Evolutionary conservation across 495 filamentous ascomycete species (phyloP).

Genomic region (Neurospora sp.): DNA sequence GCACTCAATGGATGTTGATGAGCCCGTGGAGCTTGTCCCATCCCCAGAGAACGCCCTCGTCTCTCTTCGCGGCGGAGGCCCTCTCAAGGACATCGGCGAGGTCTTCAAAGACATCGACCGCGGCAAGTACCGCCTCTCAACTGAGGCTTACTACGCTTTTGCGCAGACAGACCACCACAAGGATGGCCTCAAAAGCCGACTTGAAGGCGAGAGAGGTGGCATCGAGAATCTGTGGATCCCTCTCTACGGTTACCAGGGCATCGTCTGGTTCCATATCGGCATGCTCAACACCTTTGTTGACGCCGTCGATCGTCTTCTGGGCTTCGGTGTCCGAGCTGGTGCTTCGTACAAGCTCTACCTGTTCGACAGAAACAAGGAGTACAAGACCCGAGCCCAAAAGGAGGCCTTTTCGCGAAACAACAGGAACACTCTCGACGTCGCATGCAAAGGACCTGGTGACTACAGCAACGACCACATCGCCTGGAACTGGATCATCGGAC

Average conservation of each 20-base stretch:
- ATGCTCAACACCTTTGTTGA: slow-evolving; percentile 18
- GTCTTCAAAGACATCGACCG: background rate
- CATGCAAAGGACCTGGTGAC: slow-evolving; percentile 9
- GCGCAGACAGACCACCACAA: background rate
- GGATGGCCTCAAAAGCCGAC: background rate
- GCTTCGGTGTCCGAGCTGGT: slow-evolving; percentile 15
- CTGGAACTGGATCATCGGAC: slow-evolving; percentile 4
- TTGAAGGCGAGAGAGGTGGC: background rate
- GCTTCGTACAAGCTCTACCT: slow-evolving; percentile 13
- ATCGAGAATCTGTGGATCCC: slow-evolving; percentile 2
- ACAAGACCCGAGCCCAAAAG: background rate
- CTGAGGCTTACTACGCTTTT: background rate
- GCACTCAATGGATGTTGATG: background rate
- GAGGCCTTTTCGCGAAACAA: background rate
- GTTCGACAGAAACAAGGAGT: slow-evolving; percentile 7
- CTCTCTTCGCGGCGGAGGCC: slow-evolving; percentile 3
- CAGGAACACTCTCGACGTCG: background rate
- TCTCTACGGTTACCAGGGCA: slow-evolving; percentile 20
- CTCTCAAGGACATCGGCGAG: background rate
- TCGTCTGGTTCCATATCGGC: slow-evolving; percentile 14
- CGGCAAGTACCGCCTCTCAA: background rate
- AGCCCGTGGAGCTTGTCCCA: background rate
- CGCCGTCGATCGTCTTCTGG: slow-evolving; percentile 20
- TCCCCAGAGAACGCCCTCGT: background rate
- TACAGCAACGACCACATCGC: slow-evolving; percentile 6